Evolutionary conservation across 768 basidiomycete genomes (phyloP), one percentile per base, ranked within the genome.

Genomic region (Amanita exitialis): DNA sequence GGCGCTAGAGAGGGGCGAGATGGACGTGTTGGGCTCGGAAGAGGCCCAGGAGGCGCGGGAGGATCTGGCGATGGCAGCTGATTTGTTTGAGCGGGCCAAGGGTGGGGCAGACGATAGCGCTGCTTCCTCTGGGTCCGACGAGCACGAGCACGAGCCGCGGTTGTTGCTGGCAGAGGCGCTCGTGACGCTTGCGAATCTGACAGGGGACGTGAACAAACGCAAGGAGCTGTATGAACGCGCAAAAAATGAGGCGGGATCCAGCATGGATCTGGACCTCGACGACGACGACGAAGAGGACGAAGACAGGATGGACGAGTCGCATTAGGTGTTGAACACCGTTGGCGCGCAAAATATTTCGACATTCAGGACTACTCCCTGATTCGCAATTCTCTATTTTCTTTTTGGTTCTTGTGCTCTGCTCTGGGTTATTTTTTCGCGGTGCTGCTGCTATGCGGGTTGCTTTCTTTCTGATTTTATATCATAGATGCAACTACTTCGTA

Each of bases 21-120:
- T 54, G 43, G 60, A 54, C 30, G 62, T 78, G 34, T 56, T 77
- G 49, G 57, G 64, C 35, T 65, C 67, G 15, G 72, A 74, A 55
- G 76, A 79, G 13, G 82, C 80, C 15, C 64, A 70, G 44, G 79
- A 82, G 25, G 80, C 77, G 18, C 63, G 82, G 43, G 75, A 78
- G 52, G 75, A 68, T 1, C 61, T 83, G 21, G 58, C 54, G 16
- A 71, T 68, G 51, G 79, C 78, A 37, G 55, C 74, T 38, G 64
- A 60, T 41, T 73, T 69, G 48, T 68, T 76, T 25, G 70, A 73
- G 54, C 63, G 66, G 27, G 73, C 73, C 41, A 35, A 43, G 16
- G 42, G 23, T 25, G 58, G 35, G 54, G 61, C 15, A 62, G 63
- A 37, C 56, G 59, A 45, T 51, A 61, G 20, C 59, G 63, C 27